Percentiles rank a stretch among this genome's conserved stretches.
Evolutionary conservation across 108 stramenopile genomes (phyloP).

Genomic region (Pseudonitzschia pungens): DNA sequence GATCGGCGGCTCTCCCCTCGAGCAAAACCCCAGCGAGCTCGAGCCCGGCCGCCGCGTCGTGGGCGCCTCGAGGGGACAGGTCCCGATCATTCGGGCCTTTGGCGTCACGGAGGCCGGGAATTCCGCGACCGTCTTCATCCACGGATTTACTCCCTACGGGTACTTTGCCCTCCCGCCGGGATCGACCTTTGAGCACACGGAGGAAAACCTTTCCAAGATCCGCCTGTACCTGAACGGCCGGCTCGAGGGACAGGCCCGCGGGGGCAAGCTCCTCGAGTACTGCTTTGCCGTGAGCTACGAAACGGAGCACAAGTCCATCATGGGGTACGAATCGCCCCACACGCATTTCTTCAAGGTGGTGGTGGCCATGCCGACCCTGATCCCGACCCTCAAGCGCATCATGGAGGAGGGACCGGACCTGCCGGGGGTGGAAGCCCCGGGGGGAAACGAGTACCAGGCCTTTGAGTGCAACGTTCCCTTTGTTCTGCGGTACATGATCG

Average conservation of each 20-base stretch:
- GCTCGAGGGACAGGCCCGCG: conserved; percentile 33
- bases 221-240: conserved; percentile 36
- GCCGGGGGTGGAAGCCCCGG: conserved; percentile 52
- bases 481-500: conserved; percentile 99
- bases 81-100: conserved; percentile 93
- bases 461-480: conserved; percentile 99
- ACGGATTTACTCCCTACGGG: conserved; percentile 96
- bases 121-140: conserved; percentile 89
- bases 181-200: conserved; percentile 47
- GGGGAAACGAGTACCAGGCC: conserved; percentile 36
- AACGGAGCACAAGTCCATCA: conserved; percentile 66
- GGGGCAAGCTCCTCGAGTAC: conserved; percentile 33
- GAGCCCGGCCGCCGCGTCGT: conserved; percentile 40
- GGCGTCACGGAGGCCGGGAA: conserved; percentile 93
- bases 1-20: conserved; percentile 76
- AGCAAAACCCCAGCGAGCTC: conserved; percentile 63
- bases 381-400: conserved; percentile 88
- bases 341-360: conserved; percentile 83
- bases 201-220: conserved; percentile 55
- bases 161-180: conserved; percentile 80
- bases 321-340: conserved; percentile 87
- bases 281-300: conserved; percentile 67
- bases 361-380: conserved; percentile 89
- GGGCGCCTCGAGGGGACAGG: conserved; percentile 62
- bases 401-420: conserved; percentile 91